Base-by-base conservation (phyloP, 2,329 filamentous ascomycete genomes). In the Trichoderma sp. region DNA sequence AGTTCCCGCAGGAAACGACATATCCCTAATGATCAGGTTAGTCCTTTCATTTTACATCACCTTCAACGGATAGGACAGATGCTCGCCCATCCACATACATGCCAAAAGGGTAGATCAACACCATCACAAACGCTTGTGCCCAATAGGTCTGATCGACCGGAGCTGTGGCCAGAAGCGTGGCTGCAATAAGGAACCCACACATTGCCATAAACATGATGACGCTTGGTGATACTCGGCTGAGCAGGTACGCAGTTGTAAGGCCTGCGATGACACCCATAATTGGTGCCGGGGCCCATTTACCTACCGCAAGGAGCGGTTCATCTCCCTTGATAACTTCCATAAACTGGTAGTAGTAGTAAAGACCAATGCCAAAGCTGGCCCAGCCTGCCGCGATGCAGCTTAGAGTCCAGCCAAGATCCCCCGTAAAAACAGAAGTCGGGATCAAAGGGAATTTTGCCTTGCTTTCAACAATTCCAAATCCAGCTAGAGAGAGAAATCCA, bases 1-100 rank as follows among this genome's bases (percentile, higher is more conserved):
- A 0, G 84, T 89, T 1, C 86, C 87, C 0, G 88, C 85, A 0
- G 89, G 89, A 75, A 89, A 89, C 9, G 83, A 86, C 84, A 91
- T 89, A 77, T 91, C 89, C 86, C 90, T 88, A 8, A 88, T 3
- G 11, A 14, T 3, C 66, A 69, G 21, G 12, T 47, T 47, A 47
- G 56, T 26, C 15, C 4, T 32, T 60, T 30, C 5, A 14, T 34
- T 11, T 43, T 26, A 4, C 12, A 39, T 77, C 83, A 57, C 14
- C 15, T 9, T 58, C 14, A 4, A 39, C 7, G 39, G 53, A 56
- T 14, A 53, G 14, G 39, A 7, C 2, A 9, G 18, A 32, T 30
- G 51, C 9, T 28, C 21, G n/a, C 11, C 26, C 14, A 5, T 36
- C 9, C 18, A 70, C 67, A 34, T 70, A 70, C 67, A 70, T 70